Evolutionary conservation across 139 green algal species (phyloP).

Genomic region (Chlorella sorokiniana): DNA sequence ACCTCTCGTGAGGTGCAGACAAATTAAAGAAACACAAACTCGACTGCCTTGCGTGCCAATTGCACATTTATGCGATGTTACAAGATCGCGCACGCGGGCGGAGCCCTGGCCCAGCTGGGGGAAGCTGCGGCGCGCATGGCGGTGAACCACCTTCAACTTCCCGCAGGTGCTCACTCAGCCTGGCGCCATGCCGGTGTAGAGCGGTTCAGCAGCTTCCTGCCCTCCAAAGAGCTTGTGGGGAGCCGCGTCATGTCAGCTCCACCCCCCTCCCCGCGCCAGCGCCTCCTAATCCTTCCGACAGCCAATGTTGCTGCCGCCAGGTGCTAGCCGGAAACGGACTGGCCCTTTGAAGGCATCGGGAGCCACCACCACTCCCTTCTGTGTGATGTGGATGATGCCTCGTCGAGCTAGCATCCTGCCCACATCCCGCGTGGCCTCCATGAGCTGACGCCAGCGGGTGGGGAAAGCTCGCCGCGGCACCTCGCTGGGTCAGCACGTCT

Average conservation of each 20-base stretch:
- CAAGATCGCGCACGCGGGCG: too few relatives aligned
- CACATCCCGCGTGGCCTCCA: conserved; percentile 40
- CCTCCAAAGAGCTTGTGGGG: not conserved
- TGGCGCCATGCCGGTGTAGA: too few relatives aligned
- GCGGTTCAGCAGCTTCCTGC: not conserved
- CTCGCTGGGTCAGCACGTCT: conserved; percentile 57
- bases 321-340: conserved; percentile 45
- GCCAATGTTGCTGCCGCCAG: too few relatives aligned
- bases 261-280: not conserved
- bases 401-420: conserved; percentile 27
- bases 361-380: conserved; percentile 50
- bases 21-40: too few relatives aligned
- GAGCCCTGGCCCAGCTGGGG: too few relatives aligned
- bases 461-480: conserved; percentile 40
- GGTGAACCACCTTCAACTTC: too few relatives aligned
- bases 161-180: too few relatives aligned
- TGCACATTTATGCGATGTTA: too few relatives aligned
- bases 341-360: conserved; percentile 35
- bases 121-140: too few relatives aligned
- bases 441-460: conserved; percentile 38
- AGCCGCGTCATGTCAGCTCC: not conserved
- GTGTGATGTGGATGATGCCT: conserved; percentile 43
- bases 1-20: not conserved
- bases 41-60: too few relatives aligned
- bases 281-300: too few relatives aligned